Percentiles rank a stretch among this genome's conserved stretches.
phyloP scores from a whole-genome alignment of 1,284 basidiomycete genomes.

The Ceratobasidium sp. region DNA sequence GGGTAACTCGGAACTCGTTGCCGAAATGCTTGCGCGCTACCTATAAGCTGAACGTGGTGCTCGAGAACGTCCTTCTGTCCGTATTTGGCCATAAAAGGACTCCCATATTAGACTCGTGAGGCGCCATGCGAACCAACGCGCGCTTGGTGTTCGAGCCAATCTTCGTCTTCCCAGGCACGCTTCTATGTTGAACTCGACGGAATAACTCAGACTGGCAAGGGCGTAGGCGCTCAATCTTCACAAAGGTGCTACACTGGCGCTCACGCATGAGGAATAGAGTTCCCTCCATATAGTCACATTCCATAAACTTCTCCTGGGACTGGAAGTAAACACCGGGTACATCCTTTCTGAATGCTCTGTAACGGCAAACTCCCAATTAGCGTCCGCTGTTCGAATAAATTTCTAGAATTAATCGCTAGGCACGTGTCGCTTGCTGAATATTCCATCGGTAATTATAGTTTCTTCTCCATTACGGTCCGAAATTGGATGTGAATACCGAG shows the following conservation, averaged over 20 bases:
- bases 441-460: constrained; percentile 31
- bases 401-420: not conserved
- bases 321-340: constrained; percentile 8
- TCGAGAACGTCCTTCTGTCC: constrained; percentile 4
- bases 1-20: constrained; percentile 26
- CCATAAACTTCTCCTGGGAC: not conserved
- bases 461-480: constrained; percentile 18
- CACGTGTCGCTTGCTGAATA: constrained; percentile 27
- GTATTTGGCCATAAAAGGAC: constrained; percentile 25
- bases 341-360: constrained; percentile 17
- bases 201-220: constrained; percentile 4
- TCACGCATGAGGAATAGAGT: constrained; percentile 38
- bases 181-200: constrained; percentile 8
- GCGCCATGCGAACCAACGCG: constrained; percentile 12
- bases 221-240: constrained; percentile 12
- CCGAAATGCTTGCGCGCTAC: constrained; percentile 24
- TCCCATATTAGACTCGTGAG: not conserved
- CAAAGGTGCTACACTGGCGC: constrained; percentile 28
- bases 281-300: constrained; percentile 26
- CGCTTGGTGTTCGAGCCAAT: constrained; percentile 13
- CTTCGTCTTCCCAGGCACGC: constrained; percentile 2
- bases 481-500: constrained; percentile 1
- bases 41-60: constrained; percentile 19
- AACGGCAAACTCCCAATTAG: constrained; percentile 23
- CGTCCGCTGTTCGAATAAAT: not conserved